Evolutionary conservation across 768 basidiomycete species (phyloP).

Genomic region (Leccinum subgranulosum): DNA sequence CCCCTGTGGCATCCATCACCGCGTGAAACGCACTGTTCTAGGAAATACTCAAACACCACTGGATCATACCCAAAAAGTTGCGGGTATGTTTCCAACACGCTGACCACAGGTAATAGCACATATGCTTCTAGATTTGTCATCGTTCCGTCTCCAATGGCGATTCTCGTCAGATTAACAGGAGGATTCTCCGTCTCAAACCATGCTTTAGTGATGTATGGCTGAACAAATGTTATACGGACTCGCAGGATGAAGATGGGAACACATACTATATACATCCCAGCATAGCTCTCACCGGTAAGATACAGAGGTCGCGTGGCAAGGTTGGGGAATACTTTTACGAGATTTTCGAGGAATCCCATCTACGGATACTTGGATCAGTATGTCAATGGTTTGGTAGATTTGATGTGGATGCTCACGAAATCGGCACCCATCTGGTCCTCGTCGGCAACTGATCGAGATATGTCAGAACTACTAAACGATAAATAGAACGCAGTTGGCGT

Average conservation of each 20-base stretch:
- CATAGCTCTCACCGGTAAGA: conserved; percentile 74
- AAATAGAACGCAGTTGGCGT: background rate
- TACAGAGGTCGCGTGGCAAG: conserved; percentile 62
- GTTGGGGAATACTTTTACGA: conserved; percentile 70
- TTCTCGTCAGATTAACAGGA: conserved; percentile 61
- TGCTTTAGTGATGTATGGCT: conserved; percentile 74
- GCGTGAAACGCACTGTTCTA: conserved; percentile 51
- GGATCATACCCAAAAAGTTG: conserved; percentile 70
- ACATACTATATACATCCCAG: conserved; percentile 63
- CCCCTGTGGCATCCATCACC: background rate
- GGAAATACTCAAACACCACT: conserved; percentile 65
- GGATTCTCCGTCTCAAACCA: conserved; percentile 59
- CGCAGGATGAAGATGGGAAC: conserved; percentile 23
- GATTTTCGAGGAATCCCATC: conserved; percentile 69
- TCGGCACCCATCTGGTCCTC: conserved; percentile 60
- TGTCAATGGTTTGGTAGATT: background rate
- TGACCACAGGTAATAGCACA: conserved; percentile 53
- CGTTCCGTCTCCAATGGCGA: conserved; percentile 67
- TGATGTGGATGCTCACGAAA: conserved; percentile 32
- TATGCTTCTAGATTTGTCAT: conserved; percentile 49
- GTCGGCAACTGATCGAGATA: conserved; percentile 39
- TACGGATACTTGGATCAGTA: conserved; percentile 19
- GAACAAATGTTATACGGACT: conserved; percentile 16
- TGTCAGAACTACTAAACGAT: background rate
- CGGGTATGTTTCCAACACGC: conserved; percentile 68